Evolutionary conservation across 176 grass and related monocot species (phyloP), one percentile per base, ranked within the genome.

Genomic region (Cenchrus purpureus): DNA sequence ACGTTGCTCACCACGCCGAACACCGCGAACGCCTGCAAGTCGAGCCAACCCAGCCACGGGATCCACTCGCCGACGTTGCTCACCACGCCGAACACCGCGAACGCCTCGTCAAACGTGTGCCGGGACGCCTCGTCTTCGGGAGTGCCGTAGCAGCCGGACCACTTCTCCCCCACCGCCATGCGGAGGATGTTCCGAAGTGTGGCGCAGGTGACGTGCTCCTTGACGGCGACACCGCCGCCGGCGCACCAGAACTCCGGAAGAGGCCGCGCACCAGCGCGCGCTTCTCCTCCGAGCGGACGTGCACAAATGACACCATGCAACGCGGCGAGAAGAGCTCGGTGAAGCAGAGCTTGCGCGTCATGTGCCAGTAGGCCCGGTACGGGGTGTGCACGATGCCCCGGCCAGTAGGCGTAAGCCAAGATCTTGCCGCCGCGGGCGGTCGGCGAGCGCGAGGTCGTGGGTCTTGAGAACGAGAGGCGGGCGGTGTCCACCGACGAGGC

Each of bases 21-120:
- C 25, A 25, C 25, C 25, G 25, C 25, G 25, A 25, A 25, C 25
- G 25, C 90, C 11, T 87, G 88, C 76, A 93, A 2, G 66, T 95
- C 91, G 40, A 95, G 70, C 80, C 82, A 85, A 2, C 85, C 59
- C 5, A 95, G 82, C 86, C 52, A 85, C 0, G 93, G 88, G 0
- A 95, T 83, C 53, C 83, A 92, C 79, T 95, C 91, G 12, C 88
- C 86, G 15, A 93, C 46, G 86, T 86, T 95, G 74, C 75, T 85
- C 32, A 91, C 63, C 10, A 71, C 76, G 4, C 88, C 90, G 31
- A 89, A 82, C 19, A 76, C 86, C 32, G 79, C 65, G 80, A 95
- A 95, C 52, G 89, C 73, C 58, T 95, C 88, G 53, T 86, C 88
- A 3, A 95, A 71, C 83, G 87, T 87, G 49, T 63, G 63, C 59